Evolutionary conservation across 345 rosid genomes (phyloP).

Genomic region (Sonneratia alba): DNA sequence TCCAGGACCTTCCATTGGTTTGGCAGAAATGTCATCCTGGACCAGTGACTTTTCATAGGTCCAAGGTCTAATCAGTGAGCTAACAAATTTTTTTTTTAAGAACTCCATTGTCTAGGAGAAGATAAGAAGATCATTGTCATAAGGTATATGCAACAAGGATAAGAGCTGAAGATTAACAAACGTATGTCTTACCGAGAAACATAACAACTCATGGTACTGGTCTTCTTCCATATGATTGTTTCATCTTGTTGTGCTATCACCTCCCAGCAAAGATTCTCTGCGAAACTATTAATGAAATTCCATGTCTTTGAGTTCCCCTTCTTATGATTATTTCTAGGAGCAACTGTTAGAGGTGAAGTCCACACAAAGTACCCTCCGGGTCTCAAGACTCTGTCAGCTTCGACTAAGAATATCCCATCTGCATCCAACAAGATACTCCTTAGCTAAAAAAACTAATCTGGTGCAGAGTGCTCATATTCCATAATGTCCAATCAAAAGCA

Average conservation of each 20-base stretch:
- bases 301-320: conserved; percentile 46
- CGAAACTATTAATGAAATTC: conserved; percentile 63
- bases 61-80: background rate
- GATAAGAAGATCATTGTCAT: background rate
- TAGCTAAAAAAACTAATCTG: background rate
- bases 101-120: background rate
- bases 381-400: conserved; percentile 81
- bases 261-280: conserved; percentile 86
- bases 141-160: background rate
- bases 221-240: conserved; percentile 95
- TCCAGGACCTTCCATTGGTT: background rate
- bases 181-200: conserved; percentile 49
- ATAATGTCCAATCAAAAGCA: background rate
- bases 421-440: conserved; percentile 8
- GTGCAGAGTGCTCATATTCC: background rate
- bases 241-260: conserved; percentile 83
- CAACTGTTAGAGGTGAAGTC: conserved; percentile 85
- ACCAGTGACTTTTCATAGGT: too few relatives aligned
- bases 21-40: background rate
- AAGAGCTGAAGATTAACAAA: background rate
- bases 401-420: conserved; percentile 82
- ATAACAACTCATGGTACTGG: conserved; percentile 60
- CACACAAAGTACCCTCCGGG: conserved; percentile 99
- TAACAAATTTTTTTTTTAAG: background rate
- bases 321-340: conserved; percentile 39